Evolutionary conservation across 148 eudicot genomes (phyloP), one percentile per base, ranked within the genome.

Genomic region (Amaranthus cruentus): DNA sequence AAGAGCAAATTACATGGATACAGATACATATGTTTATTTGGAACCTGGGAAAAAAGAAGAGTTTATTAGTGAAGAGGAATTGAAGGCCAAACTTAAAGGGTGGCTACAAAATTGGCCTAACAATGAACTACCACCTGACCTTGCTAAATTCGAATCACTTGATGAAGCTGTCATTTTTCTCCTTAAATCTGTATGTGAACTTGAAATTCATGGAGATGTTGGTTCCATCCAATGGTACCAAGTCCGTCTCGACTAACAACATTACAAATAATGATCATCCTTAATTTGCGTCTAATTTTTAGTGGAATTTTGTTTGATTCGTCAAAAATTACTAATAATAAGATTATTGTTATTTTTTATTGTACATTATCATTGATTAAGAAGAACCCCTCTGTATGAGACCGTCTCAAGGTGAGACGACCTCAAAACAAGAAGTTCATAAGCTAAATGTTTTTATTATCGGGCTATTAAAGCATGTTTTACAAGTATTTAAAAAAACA

Each of bases 41-140:
- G 98, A 93, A 82, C 96, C 96, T 5, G 98, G 94, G 18, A 81
- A 73, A 71, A 81, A 18, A 3, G 94, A 93, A 77, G 88, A 88
- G 81, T 90, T 93, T 69, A 88, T 91, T 14, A 76, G 89, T 0
- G 88, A 89, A 66, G 96, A 90, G 4, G 92, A 93, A 77, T 64
- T 93, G 62, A 88, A 89, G 57, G 75, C 10, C 0, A 89, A 79
- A 74, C 81, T 93, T 15, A 93, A 79, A 73, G 75, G 75, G 6
- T 93, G 92, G 98, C 87, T 90, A 4, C 87, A 91, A 75, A 89
- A 89, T 66, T 91, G 95, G 98, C 98, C 97, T 7, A 83, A 71
- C 53, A 71, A 78, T 55, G 43, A 74, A 0, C 80, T 93, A 75
- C 95, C 98, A 2, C 95, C 95, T 7, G 96, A 93, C 70, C 89